Conservation (phyloP, 768 basidiomycete species). For the Lactarius sanguifluus region DNA sequence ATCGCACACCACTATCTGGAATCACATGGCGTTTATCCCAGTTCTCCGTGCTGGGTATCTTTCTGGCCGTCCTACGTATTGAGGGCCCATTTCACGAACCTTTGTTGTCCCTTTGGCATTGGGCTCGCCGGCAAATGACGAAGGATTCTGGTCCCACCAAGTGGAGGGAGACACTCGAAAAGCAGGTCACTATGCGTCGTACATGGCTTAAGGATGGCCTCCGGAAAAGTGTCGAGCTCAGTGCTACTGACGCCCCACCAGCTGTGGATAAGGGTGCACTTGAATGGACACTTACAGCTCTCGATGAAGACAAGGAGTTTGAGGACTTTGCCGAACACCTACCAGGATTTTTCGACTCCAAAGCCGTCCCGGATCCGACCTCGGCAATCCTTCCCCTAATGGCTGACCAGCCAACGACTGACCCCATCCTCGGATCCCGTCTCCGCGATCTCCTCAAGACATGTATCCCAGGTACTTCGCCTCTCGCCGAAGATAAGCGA, state of each 20-base stretch:
- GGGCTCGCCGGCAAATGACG: not conserved
- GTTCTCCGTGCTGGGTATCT: not conserved
- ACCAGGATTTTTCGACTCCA: slow-evolving; percentile 1
- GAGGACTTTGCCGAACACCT: not conserved
- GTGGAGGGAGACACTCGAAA: not conserved
- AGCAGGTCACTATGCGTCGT: not conserved
- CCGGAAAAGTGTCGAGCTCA: not conserved
- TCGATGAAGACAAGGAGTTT: slow-evolving; percentile 5
- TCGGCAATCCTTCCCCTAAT: slow-evolving; percentile 12
- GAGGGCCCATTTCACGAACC: not conserved
- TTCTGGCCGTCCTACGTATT: not conserved
- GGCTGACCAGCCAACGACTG: not conserved
- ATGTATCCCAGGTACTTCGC: not conserved
- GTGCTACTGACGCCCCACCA: not conserved
- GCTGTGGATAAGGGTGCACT: not conserved
- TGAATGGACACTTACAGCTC: slow-evolving; percentile 1
- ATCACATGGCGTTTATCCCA: slow-evolving; percentile 3
- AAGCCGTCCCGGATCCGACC: not conserved
- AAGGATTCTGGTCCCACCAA: not conserved
- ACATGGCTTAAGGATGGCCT: not conserved
- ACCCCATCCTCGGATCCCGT: not conserved
- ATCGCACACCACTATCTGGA: not conserved
- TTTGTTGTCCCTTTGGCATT: not conserved
- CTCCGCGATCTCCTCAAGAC: slow-evolving; percentile 2
- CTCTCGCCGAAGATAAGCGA: not conserved